Percentiles rank a stretch among this genome's conserved stretches.
Evolutionary conservation across 768 basidiomycete species (phyloP).

Genomic region (Pluteus cervinus): DNA sequence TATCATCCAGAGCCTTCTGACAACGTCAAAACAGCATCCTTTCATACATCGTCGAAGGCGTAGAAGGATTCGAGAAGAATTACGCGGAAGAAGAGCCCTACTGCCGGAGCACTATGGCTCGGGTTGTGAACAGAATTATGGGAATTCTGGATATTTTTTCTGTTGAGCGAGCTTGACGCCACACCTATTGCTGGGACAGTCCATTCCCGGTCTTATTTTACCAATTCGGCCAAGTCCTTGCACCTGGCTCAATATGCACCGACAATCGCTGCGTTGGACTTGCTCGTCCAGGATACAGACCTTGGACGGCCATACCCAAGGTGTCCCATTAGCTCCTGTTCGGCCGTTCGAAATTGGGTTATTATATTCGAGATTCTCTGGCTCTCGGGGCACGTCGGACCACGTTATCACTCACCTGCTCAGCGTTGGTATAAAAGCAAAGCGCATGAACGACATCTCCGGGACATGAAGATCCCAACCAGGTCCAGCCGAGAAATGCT

Average conservation of each 20-base stretch:
- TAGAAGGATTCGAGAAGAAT: slow-evolving; percentile 69
- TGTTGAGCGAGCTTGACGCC: slow-evolving; percentile 62
- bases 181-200: slow-evolving; percentile 46
- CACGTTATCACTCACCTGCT: slow-evolving; percentile 79
- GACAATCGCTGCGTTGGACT: slow-evolving; percentile 76
- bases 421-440: slow-evolving; percentile 57
- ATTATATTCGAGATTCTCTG: slow-evolving; percentile 72
- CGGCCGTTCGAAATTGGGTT: slow-evolving; percentile 50
- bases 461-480: slow-evolving; percentile 39
- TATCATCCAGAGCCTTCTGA: slow-evolving; percentile 73
- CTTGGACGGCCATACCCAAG: slow-evolving; percentile 65
- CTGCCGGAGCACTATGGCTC: slow-evolving; percentile 70
- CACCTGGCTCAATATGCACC: slow-evolving; percentile 75
- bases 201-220: slow-evolving; percentile 65
- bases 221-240: slow-evolving; percentile 72
- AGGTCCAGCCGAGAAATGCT: slow-evolving; percentile 78
- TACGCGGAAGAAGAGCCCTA: slow-evolving; percentile 63
- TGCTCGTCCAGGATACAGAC: slow-evolving; percentile 77
- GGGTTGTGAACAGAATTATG: slow-evolving; percentile 71
- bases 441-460: slow-evolving; percentile 30
- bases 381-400: slow-evolving; percentile 68
- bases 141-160: slow-evolving; percentile 82
- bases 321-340: slow-evolving; percentile 85
- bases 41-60: slow-evolving; percentile 75
- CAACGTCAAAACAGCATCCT: slow-evolving; percentile 66